A percentile compares a stretch with the other conserved stretches of the same genome.
Evolutionary conservation across 148 eudicot genomes (phyloP).

Genomic region (Hydrangea macrophylla): DNA sequence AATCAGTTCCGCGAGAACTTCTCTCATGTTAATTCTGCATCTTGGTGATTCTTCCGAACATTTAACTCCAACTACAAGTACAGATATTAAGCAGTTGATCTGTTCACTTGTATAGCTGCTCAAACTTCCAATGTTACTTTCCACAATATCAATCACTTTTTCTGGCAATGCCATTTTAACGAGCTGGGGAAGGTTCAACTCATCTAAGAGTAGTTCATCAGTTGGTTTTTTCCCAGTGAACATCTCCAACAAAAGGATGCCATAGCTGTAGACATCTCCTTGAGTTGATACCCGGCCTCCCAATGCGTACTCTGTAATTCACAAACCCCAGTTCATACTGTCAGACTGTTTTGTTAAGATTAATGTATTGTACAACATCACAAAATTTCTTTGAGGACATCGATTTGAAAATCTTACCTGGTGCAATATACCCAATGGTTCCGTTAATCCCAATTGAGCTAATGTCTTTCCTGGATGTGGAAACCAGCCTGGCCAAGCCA

Average conservation of each 20-base stretch:
- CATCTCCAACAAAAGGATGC: constrained; percentile 39
- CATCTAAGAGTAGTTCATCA: constrained; percentile 10
- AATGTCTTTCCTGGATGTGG: neutral
- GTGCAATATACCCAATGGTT: constrained; percentile 29
- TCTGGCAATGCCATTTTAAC: neutral
- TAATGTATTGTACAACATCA: too few species aligned
- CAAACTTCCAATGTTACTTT: too few species aligned
- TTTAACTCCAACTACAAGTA: neutral
- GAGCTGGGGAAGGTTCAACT: neutral
- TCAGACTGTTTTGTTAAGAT: too few species aligned
- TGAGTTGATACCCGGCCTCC: constrained; percentile 33
- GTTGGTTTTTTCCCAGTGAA: constrained; percentile 42
- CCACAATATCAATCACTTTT: neutral
- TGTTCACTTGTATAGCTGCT: neutral
- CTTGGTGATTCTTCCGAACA: neutral
- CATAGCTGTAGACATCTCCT: constrained; percentile 51
- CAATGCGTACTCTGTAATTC: constrained; percentile 37
- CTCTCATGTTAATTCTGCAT: neutral
- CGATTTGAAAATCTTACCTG: constrained; percentile 17
- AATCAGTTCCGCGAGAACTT: neutral
- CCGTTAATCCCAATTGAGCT: constrained; percentile 21
- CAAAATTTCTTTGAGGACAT: too few species aligned
- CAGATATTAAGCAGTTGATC: neutral
- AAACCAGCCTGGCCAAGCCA: constrained; percentile 25
- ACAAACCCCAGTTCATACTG: neutral